Conservation (phyloP, 805 yeast genomes). For the Starmera quercuum region DNA sequence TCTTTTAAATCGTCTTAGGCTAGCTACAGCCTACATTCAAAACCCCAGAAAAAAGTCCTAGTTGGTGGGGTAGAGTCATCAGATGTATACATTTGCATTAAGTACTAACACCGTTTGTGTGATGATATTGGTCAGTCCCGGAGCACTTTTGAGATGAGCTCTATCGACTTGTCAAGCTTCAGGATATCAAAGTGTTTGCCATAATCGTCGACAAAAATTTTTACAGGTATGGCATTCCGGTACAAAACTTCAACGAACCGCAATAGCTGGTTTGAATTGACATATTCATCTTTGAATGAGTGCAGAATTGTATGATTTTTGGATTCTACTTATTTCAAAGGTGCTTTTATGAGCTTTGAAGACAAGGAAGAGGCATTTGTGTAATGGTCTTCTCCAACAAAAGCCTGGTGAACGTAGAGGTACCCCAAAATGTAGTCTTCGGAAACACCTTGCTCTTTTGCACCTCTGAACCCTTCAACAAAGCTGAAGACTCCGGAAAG, state of each 20-base stretch:
- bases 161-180: background rate
- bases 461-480: background rate
- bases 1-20: too few relatives aligned
- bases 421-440: background rate
- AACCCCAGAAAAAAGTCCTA: too few relatives aligned
- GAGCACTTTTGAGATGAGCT: background rate
- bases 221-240: background rate
- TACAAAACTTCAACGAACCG: background rate
- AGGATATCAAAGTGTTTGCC: background rate
- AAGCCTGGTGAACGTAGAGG: background rate
- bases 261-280: background rate
- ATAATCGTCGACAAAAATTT: background rate
- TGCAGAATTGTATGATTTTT: constrained; percentile 1
- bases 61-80: too few relatives aligned
- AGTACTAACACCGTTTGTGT: too few relatives aligned
- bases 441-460: background rate
- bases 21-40: too few relatives aligned
- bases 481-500: constrained; percentile 1
- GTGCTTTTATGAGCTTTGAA: background rate
- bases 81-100: too few relatives aligned
- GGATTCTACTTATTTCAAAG: background rate
- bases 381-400: background rate
- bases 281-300: constrained; percentile 1
- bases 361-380: background rate
- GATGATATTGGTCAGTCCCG: too few relatives aligned